A percentile compares a stretch with the other conserved stretches of the same genome.
phyloP scores from a whole-genome alignment of 495 filamentous ascomycete species.

The Xylaria palmicola region DNA sequence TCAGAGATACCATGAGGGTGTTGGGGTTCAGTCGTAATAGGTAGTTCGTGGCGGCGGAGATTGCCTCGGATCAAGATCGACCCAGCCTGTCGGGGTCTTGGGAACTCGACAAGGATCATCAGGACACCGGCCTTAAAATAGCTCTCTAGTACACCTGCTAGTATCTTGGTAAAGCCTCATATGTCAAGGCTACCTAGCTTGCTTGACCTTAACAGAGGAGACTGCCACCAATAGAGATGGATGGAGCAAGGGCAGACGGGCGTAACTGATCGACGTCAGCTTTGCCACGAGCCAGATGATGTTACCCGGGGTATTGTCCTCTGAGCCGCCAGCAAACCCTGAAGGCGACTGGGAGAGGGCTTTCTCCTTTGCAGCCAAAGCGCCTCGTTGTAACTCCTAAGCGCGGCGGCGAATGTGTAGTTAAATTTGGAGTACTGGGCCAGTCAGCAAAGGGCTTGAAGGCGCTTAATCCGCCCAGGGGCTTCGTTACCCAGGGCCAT shows the following conservation, averaged over 20 bases:
- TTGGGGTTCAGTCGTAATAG: not conserved
- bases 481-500: constrained; percentile 2
- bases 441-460: constrained; percentile 1
- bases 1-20: not conserved
- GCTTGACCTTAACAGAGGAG: not conserved
- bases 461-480: constrained; percentile 14
- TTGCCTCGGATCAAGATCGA: not conserved
- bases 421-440: not conserved
- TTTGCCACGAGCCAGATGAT: constrained; percentile 5
- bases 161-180: not conserved
- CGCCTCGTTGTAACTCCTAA: not conserved
- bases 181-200: not conserved
- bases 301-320: constrained; percentile 2
- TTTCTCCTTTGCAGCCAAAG: not conserved
- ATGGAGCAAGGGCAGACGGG: not conserved
- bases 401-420: constrained; percentile 5
- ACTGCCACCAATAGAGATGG: not conserved
- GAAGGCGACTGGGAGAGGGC: not conserved
- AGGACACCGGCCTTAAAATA: not conserved
- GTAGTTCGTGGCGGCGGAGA: too few relatives aligned
- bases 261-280: not conserved
- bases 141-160: not conserved
- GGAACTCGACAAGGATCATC: not conserved
- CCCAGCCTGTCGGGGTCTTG: not conserved
- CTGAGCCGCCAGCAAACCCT: not conserved